phyloP scores from a whole-genome alignment of 345 rosid species.

The Mallotus nudiflorus region DNA sequence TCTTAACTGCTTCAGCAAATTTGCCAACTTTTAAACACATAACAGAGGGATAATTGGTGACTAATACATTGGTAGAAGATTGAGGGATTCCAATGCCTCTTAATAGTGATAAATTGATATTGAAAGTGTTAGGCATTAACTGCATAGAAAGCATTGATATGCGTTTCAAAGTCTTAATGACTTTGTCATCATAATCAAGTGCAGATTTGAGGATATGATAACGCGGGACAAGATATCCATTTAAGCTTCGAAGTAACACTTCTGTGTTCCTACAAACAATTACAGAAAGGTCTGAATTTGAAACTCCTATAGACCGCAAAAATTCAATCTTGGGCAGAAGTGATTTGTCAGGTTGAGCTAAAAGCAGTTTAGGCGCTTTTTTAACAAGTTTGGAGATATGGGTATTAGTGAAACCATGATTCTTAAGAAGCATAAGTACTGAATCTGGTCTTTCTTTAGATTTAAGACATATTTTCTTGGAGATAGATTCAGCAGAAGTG shows the following conservation, averaged over 20 bases:
- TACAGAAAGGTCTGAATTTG: background rate
- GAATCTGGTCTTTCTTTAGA: slow-evolving; percentile 6
- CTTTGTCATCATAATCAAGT: background rate
- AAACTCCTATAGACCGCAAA: slow-evolving; percentile 6
- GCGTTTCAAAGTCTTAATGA: background rate
- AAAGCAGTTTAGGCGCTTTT: background rate
- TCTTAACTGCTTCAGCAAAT: slow-evolving; percentile 18
- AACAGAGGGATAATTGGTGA: background rate
- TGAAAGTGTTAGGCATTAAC: background rate
- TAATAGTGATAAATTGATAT: background rate
- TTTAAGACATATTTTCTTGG: background rate
- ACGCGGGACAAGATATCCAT: background rate
- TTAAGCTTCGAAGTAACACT: background rate
- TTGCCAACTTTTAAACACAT: slow-evolving; percentile 8
- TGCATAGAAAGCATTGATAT: background rate
- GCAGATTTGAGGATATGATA: background rate
- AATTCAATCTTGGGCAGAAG: slow-evolving; percentile 10
- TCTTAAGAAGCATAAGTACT: background rate
- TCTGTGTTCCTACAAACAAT: background rate
- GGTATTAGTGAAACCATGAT: slow-evolving; percentile 3
- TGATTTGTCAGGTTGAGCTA: background rate
- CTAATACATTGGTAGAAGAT: background rate
- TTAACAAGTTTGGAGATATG: slow-evolving; percentile 4
- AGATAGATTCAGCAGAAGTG: slow-evolving; percentile 10
- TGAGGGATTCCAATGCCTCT: background rate